Evolutionary conservation across 2,329 filamentous ascomycete genomes (phyloP), one percentile per base, ranked within the genome.

Genomic region (Diplodia scrobiculata): DNA sequence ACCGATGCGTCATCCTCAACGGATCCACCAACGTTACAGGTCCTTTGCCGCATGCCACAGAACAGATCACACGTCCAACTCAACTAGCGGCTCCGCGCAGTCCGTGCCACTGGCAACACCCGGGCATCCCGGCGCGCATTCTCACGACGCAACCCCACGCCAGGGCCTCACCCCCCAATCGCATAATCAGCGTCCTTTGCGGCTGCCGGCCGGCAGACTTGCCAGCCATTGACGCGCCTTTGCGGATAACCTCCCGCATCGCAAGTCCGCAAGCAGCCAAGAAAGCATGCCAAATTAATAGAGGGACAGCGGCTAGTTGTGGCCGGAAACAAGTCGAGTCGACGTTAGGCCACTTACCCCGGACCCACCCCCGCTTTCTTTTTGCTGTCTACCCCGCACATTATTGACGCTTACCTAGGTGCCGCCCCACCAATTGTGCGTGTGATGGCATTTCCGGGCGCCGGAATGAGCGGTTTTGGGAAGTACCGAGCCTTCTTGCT

Each of bases 351-450:
- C 3, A 34, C 11, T 5, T 60, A 62, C 58, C 58, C 58, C 36
- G n/a, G 58, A 62, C 58, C 45, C 58, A 62, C 58, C 58, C 58
- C 58, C 58, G 58, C 58, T 50, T 47, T 59, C 41, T 19, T 45
- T n/a, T 45, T 4, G 17, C 41, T 34, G 17, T 13, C 58, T 50
- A 48, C 34, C 58, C 58, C 58, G 36, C 58, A 50, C 58, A 17
- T 36, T 11, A 17, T 36, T 11, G 9, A 36, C 25, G 34, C 34
- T 36, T 11, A 10, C 10, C 32, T 34, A 10, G 13, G n/a, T 17
- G n/a, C 29, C 52, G 17, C 27, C 11, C 21, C 36, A 9, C 36
- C 21, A 27, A 5, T 32, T 29, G 21, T 10, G 27, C 27, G n/a
- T 47, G 58, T 36, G 36, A 62, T 27, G 29, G 58, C 58, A 62